Conservation (phyloP, 331 rosid genomes). For the Spiraea crenata region DNA sequence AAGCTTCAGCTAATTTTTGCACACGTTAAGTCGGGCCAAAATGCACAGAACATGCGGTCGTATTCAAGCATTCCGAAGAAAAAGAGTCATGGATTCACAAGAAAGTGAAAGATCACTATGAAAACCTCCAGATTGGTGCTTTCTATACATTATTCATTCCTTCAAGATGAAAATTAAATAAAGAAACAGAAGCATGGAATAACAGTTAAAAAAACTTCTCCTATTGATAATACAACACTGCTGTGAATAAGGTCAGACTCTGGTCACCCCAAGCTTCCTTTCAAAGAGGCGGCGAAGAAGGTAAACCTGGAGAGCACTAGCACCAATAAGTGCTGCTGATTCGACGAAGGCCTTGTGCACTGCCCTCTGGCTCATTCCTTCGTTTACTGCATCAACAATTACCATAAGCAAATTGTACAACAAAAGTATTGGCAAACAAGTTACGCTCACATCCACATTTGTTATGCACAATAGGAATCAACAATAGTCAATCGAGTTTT, state of each 20-base stretch:
- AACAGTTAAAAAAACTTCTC: neutral
- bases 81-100: neutral
- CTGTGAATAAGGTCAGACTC: conserved; percentile 29
- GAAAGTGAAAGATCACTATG: neutral
- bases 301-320: conserved; percentile 66
- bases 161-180: neutral
- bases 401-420: neutral
- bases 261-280: conserved; percentile 39
- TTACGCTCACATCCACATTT: neutral
- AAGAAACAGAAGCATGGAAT: neutral
- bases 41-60: neutral
- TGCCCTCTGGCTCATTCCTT: conserved; percentile 60
- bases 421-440: neutral
- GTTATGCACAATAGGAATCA: conserved; percentile 2
- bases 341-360: conserved; percentile 65
- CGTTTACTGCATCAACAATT: conserved; percentile 42
- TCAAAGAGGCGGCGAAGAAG: conserved; percentile 62
- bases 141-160: conserved; percentile 21
- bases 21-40: too few species aligned
- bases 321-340: conserved; percentile 62
- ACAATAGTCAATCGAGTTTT: neutral
- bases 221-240: neutral
- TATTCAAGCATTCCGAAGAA: neutral
- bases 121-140: neutral
- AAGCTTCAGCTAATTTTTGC: too few species aligned